These are phyloP conservation scores for Hanseniaspora thailandica DNA, from an alignment of 805 yeast species.

Conservation along the genomic window DNA sequence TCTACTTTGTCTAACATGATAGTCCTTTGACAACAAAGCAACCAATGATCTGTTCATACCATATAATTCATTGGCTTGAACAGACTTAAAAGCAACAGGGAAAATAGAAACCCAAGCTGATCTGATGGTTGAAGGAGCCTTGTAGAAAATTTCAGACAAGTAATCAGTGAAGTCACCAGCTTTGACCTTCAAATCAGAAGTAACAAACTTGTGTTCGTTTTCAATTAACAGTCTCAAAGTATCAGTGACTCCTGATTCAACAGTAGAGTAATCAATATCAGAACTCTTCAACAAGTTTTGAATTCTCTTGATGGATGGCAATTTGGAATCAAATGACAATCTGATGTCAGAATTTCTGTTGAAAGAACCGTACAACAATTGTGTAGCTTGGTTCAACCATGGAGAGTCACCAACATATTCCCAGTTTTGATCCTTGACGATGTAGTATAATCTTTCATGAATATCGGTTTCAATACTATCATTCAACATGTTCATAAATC, in stretches of 20 bases:
- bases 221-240: constrained; percentile 27
- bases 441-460: constrained; percentile 68
- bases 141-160: constrained; percentile 67
- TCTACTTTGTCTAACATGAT: constrained; percentile 82
- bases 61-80: constrained; percentile 67
- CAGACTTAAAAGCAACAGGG: constrained; percentile 64
- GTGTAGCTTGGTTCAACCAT: constrained; percentile 91
- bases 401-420: constrained; percentile 84
- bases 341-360: constrained; percentile 39
- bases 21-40: constrained; percentile 73
- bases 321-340: constrained; percentile 39
- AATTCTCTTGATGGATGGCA: constrained; percentile 44
- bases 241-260: constrained; percentile 15
- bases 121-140: constrained; percentile 67
- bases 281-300: constrained; percentile 11
- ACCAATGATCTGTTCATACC: constrained; percentile 78
- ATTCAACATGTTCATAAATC: constrained; percentile 67
- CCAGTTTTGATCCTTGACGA: constrained; percentile 95
- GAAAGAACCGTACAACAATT: constrained; percentile 69
- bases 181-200: constrained; percentile 27
- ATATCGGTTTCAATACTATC: constrained; percentile 68
- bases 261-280: constrained; percentile 21
- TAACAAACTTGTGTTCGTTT: constrained; percentile 29
- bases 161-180: constrained; percentile 59
- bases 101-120: constrained; percentile 73